Conservation (phyloP, 2,329 filamentous ascomycete species). For the Phoma sp. region DNA sequence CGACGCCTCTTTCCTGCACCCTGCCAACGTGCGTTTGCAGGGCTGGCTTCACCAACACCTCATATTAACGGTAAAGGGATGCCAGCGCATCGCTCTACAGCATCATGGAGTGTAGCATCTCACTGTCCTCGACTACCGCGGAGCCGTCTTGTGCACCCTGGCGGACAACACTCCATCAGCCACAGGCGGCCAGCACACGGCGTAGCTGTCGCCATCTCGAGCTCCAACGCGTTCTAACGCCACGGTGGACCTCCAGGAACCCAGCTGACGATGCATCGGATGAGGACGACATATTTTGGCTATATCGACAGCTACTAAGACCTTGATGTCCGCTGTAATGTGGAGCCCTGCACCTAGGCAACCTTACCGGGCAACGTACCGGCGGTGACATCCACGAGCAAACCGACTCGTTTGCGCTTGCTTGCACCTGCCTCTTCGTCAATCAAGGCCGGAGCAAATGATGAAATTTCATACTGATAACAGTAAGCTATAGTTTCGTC, state of each 20-base stretch:
- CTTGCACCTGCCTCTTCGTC: not conserved
- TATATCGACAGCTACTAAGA: slow-evolving; percentile 18
- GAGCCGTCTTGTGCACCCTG: slow-evolving; percentile 16
- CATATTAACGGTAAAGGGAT: slow-evolving; percentile 26
- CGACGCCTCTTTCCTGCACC: slow-evolving; percentile 17
- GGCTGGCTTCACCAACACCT: slow-evolving; percentile 31
- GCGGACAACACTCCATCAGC: slow-evolving; percentile 22
- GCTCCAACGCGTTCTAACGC: slow-evolving; percentile 22
- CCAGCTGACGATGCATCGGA: slow-evolving; percentile 27
- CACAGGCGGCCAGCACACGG: slow-evolving; percentile 31
- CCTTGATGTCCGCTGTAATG: slow-evolving; percentile 16
- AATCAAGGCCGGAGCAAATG: not conserved
- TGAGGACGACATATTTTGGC: slow-evolving; percentile 18
- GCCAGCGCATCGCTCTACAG: slow-evolving; percentile 36
- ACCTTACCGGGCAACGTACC: slow-evolving; percentile 14
- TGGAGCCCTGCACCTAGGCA: slow-evolving; percentile 22
- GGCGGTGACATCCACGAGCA: slow-evolving; percentile 7
- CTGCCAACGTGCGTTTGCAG: slow-evolving; percentile 23
- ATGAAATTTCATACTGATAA: slow-evolving; percentile 14
- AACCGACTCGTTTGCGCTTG: slow-evolving; percentile 4
- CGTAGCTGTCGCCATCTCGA: slow-evolving; percentile 1
- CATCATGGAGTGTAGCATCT: slow-evolving; percentile 24
- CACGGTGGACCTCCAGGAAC: slow-evolving; percentile 27
- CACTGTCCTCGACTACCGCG: slow-evolving; percentile 20
- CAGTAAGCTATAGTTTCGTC: slow-evolving; percentile 27